These are phyloP conservation scores for Hevea brasiliensis DNA, from an alignment of 345 rosid genomes.

Conservation along the genomic window DNA sequence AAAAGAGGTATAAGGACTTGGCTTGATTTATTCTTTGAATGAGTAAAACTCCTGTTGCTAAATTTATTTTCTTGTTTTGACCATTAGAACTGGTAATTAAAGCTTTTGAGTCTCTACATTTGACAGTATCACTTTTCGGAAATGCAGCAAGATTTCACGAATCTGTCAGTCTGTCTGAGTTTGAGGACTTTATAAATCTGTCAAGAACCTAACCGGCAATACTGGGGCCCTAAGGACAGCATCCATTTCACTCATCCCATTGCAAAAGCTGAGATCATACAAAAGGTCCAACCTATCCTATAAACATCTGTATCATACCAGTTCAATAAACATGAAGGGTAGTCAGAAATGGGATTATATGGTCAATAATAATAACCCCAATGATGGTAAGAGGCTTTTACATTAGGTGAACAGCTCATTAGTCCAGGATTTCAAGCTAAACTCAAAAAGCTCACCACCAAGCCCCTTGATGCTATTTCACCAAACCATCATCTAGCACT, in stretches of 20 bases:
- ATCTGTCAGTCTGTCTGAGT: background rate
- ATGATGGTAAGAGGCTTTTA: background rate
- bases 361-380: background rate
- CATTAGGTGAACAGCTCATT: background rate
- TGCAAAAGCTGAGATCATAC: background rate
- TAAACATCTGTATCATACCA: background rate
- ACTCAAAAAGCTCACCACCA: background rate
- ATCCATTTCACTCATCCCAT: background rate
- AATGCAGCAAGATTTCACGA: background rate
- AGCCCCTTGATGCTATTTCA: background rate
- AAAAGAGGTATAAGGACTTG: background rate
- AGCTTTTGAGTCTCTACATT: background rate
- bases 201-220: background rate
- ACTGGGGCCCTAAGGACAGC: background rate
- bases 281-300: background rate
- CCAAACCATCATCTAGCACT: background rate
- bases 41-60: background rate
- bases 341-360: background rate
- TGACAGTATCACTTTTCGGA: background rate
- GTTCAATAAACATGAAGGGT: background rate
- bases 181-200: no score
- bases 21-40: background rate
- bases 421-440: background rate
- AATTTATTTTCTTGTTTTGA: background rate
- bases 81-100: background rate